Evolutionary conservation across 1,284 basidiomycete genomes (phyloP), one percentile per base, ranked within the genome.

Genomic region (Trichosporon coremiiforme): DNA sequence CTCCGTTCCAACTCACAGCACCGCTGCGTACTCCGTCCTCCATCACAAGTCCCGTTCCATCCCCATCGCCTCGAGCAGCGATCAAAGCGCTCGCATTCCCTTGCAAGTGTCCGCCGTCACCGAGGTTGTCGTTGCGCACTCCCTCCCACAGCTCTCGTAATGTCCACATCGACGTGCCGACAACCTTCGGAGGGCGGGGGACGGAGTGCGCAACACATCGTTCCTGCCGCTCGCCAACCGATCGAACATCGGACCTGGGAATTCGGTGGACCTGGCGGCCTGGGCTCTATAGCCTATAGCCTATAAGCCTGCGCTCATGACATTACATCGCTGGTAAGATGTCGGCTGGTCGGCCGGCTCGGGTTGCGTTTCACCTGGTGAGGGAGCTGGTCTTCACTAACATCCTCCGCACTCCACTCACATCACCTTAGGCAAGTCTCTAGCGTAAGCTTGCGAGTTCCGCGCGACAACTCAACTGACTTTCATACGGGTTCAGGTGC

Each of bases 11-110:
- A 25, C 50, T 53, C 22, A 53, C 50, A 53, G 50, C 50, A 25
- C 50, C n/a, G 50, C 9, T 53, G 50, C 50, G 50, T 25, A 53
- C 50, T 53, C 50, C 50, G 50, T 20, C 22, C 50, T 53, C 50
- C 50, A 20, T 17, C 10, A 8, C 50, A 22, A 53, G 20, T 20
- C 10, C 50, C 47, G 47, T n/a, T n/a, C 47, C 47, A 5, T 20
- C 6, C 47, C 20, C 47, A 17, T 17, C 47, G 7, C 50, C 22
- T 53, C 15, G n/a, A 25, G 9, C 50, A 22, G 22, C 50, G 20
- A 53, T 25, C 20, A 6, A 9, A 17, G 7, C 22, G 12, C 20
- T 25, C 9, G 9, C 10, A 12, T 17, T 10, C 9, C 50, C 20
- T 12, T 53, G 7, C 8, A 10, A 17, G n/a, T 53, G 50, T 17